These are phyloP conservation scores for Pittosporum tobira DNA, from an alignment of 129 eudicot genomes.

Conservation along the genomic window DNA sequence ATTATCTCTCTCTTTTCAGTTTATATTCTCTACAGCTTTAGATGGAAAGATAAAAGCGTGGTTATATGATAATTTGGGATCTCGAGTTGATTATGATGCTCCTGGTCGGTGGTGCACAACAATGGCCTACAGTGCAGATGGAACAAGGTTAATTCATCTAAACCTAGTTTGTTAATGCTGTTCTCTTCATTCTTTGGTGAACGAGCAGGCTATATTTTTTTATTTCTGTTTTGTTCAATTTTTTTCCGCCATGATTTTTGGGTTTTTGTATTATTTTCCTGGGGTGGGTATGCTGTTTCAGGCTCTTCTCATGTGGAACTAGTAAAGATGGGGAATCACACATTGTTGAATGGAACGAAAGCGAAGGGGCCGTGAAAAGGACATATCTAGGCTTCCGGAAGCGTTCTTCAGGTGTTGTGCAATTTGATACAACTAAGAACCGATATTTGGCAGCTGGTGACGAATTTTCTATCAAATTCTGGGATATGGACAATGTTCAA, in stretches of 20 bases:
- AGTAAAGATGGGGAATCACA: slow-evolving; percentile 77
- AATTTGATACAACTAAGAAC: slow-evolving; percentile 76
- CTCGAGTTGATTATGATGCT: slow-evolving; percentile 82
- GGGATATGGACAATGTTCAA: slow-evolving; percentile 79
- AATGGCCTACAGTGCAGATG: slow-evolving; percentile 89
- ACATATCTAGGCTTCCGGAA: slow-evolving; percentile 68
- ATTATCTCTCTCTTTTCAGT: slow-evolving; percentile 29
- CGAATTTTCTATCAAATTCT: slow-evolving; percentile 58
- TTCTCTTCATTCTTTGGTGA: background rate
- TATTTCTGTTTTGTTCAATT: too few relatives aligned
- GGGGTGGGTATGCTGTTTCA: slow-evolving; percentile 11
- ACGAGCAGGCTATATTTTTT: background rate
- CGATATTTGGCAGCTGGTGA: slow-evolving; percentile 79
- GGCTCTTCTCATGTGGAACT: slow-evolving; percentile 85
- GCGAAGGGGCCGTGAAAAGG: slow-evolving; percentile 82
- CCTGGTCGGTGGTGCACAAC: slow-evolving; percentile 84
- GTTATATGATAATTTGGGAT: slow-evolving; percentile 87
- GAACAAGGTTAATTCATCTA: slow-evolving; percentile 44
- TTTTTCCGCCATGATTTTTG: background rate
- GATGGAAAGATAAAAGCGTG: slow-evolving; percentile 94
- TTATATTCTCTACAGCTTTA: slow-evolving; percentile 80
- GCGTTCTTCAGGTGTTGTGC: slow-evolving; percentile 67
- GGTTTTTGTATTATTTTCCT: background rate
- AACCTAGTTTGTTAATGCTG: background rate
- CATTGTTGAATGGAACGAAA: slow-evolving; percentile 85